Percentiles rank a stretch among this genome's conserved stretches.
phyloP scores from a whole-genome alignment of 257 asterid species.

The Plectranthus barbatus region DNA sequence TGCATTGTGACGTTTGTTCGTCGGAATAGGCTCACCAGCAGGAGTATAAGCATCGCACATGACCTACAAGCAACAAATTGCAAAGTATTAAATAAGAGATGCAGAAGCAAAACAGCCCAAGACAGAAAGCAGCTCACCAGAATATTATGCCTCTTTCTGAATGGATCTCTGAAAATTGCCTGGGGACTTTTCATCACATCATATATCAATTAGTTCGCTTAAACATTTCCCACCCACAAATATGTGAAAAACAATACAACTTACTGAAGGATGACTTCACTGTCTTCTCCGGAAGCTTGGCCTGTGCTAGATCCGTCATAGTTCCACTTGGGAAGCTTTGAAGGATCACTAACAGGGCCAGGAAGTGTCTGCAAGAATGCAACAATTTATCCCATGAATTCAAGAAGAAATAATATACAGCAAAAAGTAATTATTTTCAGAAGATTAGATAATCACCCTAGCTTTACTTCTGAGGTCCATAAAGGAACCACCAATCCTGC shows the following conservation, averaged over 20 bases:
- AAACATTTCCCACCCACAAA: neutral
- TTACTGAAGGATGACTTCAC: slow-evolving; percentile 86
- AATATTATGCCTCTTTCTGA: slow-evolving; percentile 72
- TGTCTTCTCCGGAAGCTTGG: slow-evolving; percentile 88
- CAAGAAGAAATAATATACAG: neutral
- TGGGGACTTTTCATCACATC: slow-evolving; percentile 51
- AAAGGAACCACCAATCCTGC: slow-evolving; percentile 92
- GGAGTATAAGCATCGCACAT: slow-evolving; percentile 86
- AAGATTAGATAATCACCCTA: slow-evolving; percentile 39
- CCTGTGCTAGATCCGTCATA: slow-evolving; percentile 90
- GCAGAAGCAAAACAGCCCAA: neutral
- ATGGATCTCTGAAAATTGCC: slow-evolving; percentile 82
- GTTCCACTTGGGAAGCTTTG: slow-evolving; percentile 87
- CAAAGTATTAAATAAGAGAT: neutral
- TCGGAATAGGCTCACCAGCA: slow-evolving; percentile 79
- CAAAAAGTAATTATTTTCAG: neutral
- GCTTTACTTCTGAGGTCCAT: slow-evolving; percentile 90
- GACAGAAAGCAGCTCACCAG: slow-evolving; percentile 35
- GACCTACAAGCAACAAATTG: slow-evolving; percentile 28
- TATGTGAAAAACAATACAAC: slow-evolving; percentile 1
- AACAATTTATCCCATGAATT: neutral
- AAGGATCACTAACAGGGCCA: slow-evolving; percentile 53
- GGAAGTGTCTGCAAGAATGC: slow-evolving; percentile 47
- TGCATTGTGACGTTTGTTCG: slow-evolving; percentile 66
- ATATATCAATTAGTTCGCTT: neutral